phyloP scores from a whole-genome alignment of 2,329 filamentous ascomycete species.

The Clarireedia sp. region DNA sequence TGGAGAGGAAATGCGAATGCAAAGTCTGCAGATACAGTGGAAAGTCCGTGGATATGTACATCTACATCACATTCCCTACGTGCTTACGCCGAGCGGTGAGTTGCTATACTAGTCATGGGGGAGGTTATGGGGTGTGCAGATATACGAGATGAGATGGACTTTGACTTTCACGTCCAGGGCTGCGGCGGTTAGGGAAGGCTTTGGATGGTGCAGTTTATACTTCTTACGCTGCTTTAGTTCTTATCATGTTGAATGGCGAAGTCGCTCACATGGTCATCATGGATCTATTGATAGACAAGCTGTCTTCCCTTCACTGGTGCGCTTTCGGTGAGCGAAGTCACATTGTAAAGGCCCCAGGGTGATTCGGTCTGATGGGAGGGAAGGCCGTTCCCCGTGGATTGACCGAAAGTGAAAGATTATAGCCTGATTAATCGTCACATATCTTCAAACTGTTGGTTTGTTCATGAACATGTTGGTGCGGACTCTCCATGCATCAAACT shows the following conservation, averaged over 20 bases:
- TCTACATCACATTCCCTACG: not conserved
- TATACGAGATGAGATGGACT: not conserved
- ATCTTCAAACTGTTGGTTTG: too few species aligned
- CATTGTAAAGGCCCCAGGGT: too few species aligned
- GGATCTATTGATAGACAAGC: too few species aligned
- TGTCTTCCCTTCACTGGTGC: too few species aligned
- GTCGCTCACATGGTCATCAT: not conserved
- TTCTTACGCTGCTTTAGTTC: not conserved
- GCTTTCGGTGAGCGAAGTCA: too few species aligned
- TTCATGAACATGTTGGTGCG: too few species aligned
- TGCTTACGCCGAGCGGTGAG: not conserved
- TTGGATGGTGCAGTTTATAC: not conserved
- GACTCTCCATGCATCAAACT: too few species aligned
- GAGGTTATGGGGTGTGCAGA: not conserved
- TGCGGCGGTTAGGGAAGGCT: not conserved
- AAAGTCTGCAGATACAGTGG: too few species aligned
- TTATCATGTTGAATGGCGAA: not conserved
- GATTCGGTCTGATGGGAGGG: too few species aligned
- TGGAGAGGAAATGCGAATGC: not conserved
- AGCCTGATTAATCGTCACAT: too few species aligned
- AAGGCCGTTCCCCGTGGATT: too few species aligned
- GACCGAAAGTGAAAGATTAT: too few species aligned
- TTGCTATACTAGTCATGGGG: not conserved
- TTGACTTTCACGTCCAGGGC: not conserved
- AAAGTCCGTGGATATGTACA: not conserved